Conservation (phyloP, 441 rosid genomes). For the Arabidopsis hybrid region DNA sequence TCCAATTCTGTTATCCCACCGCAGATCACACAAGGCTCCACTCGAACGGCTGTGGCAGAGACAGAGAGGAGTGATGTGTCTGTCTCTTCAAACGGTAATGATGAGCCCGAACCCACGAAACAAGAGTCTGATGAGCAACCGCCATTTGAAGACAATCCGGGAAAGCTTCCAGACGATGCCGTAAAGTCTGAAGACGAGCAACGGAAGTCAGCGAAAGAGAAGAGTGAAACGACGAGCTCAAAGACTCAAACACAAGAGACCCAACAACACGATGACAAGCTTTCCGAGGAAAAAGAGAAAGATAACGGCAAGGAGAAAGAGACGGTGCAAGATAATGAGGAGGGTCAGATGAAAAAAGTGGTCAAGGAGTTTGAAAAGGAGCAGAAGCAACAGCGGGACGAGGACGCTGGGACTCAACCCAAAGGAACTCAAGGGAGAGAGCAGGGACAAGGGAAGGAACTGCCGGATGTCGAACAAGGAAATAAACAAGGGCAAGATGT, state of each 20-base stretch:
- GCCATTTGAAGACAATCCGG: conserved; percentile 80
- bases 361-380: conserved; percentile 48
- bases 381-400: conserved; percentile 51
- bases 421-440: conserved; percentile 45
- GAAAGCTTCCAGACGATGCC: conserved; percentile 85
- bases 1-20: conserved; percentile 62
- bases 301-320: conserved; percentile 11
- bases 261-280: conserved; percentile 33
- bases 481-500: conserved; percentile 41
- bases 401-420: conserved; percentile 51
- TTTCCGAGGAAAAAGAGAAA: conserved; percentile 40
- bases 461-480: conserved; percentile 40
- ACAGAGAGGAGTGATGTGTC: conserved; percentile 37
- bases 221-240: conserved; percentile 14
- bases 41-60: conserved; percentile 28
- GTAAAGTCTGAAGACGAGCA: conserved; percentile 64
- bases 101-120: conserved; percentile 36
- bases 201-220: conserved; percentile 42
- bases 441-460: conserved; percentile 45
- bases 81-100: conserved; percentile 33
- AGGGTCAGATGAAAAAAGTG: conserved; percentile 31
- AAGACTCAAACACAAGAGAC: conserved; percentile 48
- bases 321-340: conserved; percentile 36
- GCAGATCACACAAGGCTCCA: conserved; percentile 48
- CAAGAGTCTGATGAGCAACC: conserved; percentile 44